phyloP scores from a whole-genome alignment of 2,329 filamentous ascomycete genomes.

The Neonectria faginata region DNA sequence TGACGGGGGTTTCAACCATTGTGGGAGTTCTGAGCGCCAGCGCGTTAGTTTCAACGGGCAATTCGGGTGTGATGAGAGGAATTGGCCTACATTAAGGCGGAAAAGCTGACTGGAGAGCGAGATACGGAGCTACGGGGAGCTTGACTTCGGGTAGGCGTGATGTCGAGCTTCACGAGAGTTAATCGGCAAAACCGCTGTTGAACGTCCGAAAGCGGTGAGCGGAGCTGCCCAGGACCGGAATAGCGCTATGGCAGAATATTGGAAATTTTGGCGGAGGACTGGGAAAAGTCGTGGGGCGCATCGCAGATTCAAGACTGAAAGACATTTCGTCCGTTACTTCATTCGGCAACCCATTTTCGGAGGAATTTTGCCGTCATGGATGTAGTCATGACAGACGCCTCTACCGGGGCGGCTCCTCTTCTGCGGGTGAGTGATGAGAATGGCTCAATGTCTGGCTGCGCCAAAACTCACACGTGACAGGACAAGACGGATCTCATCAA shows the following conservation, averaged over 20 bases:
- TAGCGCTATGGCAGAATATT: slow-evolving; percentile 58
- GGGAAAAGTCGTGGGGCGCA: slow-evolving; percentile 43
- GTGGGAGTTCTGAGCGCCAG: slow-evolving; percentile 41
- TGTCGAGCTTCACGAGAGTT: slow-evolving; percentile 54
- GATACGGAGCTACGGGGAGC: slow-evolving; percentile 48
- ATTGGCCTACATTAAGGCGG: slow-evolving; percentile 43
- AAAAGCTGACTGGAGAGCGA: slow-evolving; percentile 38
- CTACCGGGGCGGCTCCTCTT: slow-evolving; percentile 10
- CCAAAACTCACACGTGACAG: slow-evolving; percentile 44
- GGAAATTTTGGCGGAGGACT: slow-evolving; percentile 54
- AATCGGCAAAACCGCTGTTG: slow-evolving; percentile 51
- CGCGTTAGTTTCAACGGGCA: slow-evolving; percentile 38
- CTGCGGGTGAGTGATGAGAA: slow-evolving; percentile 32
- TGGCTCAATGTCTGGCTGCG: slow-evolving; percentile 14
- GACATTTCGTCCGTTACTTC: slow-evolving; percentile 28
- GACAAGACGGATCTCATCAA: slow-evolving; percentile 59
- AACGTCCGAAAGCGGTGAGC: slow-evolving; percentile 59
- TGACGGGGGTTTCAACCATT: slow-evolving; percentile 66
- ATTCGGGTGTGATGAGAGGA: slow-evolving; percentile 5
- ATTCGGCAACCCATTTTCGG: slow-evolving; percentile 20
- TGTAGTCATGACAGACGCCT: slow-evolving; percentile 36
- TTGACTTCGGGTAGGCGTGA: slow-evolving; percentile 48
- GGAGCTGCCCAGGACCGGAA: slow-evolving; percentile 35
- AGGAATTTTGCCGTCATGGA: slow-evolving; percentile 34
- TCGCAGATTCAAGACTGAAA: slow-evolving; percentile 31